A percentile compares a stretch with the other conserved stretches of the same genome.
phyloP scores from a whole-genome alignment of 2,329 filamentous ascomycete species.

The Aspergillus transmontanensis region DNA sequence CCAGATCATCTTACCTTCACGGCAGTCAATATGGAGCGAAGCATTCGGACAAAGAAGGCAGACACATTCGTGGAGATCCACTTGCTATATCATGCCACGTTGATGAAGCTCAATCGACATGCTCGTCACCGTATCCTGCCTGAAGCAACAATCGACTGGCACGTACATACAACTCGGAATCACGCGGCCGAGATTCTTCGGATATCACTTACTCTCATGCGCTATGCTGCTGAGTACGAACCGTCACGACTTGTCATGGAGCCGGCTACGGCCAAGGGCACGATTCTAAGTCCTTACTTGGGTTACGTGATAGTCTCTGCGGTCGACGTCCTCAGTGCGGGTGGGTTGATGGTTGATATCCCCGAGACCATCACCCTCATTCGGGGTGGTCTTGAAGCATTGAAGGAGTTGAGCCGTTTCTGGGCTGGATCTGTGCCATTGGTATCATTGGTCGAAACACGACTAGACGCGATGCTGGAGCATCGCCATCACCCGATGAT shows the following conservation, averaged over 20 bases:
- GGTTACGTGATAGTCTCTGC: conserved; percentile 66
- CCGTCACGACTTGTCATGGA: conserved; percentile 24
- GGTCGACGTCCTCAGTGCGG: conserved; percentile 67
- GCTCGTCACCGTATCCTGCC: conserved; percentile 49
- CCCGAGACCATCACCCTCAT: conserved; percentile 58
- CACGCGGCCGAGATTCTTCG: conserved; percentile 58
- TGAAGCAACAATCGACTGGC: conserved; percentile 45
- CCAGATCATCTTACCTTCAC: conserved; percentile 59
- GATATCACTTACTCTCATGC: conserved; percentile 36
- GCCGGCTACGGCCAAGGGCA: conserved; percentile 29
- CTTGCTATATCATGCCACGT: conserved; percentile 65
- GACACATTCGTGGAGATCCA: conserved; percentile 67
- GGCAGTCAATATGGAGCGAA: conserved; percentile 59
- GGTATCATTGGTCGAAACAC: conserved; percentile 51
- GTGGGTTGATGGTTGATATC: conserved; percentile 56
- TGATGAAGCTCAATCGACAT: conserved; percentile 68
- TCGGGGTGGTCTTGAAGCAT: conserved; percentile 53
- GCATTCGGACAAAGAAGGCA: conserved; percentile 55
- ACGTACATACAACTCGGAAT: conserved; percentile 53
- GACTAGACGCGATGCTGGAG: conserved; percentile 49
- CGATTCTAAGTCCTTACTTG: conserved; percentile 62
- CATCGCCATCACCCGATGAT: conserved; percentile 36
- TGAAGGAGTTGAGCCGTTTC: conserved; percentile 59
- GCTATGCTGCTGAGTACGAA: conserved; percentile 26
- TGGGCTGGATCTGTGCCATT: conserved; percentile 63